Evolutionary conservation across 2,329 filamentous ascomycete genomes (phyloP).

Genomic region (Aspergillus transmontanensis): DNA sequence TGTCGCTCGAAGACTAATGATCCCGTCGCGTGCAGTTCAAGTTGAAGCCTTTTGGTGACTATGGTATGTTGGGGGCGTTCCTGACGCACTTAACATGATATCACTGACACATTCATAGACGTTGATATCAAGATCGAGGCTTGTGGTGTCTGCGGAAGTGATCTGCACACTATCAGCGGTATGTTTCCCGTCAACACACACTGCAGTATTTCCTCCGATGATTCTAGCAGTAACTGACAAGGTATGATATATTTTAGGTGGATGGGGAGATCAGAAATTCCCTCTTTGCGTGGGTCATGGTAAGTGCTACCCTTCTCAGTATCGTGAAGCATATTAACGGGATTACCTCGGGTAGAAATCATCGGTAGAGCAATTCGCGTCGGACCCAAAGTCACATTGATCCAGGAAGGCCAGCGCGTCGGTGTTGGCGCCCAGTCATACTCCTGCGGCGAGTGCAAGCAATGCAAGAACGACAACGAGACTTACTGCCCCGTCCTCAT

Average conservation of each 20-base stretch:
- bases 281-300: slow-evolving; percentile 57
- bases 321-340: neutral
- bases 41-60: slow-evolving; percentile 82
- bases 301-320: slow-evolving; percentile 21
- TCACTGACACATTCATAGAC: slow-evolving; percentile 49
- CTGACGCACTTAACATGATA: neutral
- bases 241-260: slow-evolving; percentile 42
- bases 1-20: neutral
- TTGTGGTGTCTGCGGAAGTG: slow-evolving; percentile 75
- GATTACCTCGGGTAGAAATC: slow-evolving; percentile 54
- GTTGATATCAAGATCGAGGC: slow-evolving; percentile 85
- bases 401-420: slow-evolving; percentile 65
- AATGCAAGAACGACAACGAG: slow-evolving; percentile 68
- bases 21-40: slow-evolving; percentile 60
- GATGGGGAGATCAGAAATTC: slow-evolving; percentile 55
- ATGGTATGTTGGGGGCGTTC: slow-evolving; percentile 42
- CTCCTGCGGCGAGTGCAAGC: slow-evolving; percentile 65
- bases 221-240: slow-evolving; percentile 4
- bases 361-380: slow-evolving; percentile 69
- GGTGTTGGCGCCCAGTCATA: slow-evolving; percentile 70
- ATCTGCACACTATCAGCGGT: slow-evolving; percentile 68
- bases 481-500: slow-evolving; percentile 64
- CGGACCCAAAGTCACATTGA: slow-evolving; percentile 64
- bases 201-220: neutral
- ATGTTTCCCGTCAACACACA: slow-evolving; percentile 9